A percentile compares a stretch with the other conserved stretches of the same genome.
Conservation (phyloP, 2,329 filamentous ascomycete species). For the Sclerotinia nivalis region DNA sequence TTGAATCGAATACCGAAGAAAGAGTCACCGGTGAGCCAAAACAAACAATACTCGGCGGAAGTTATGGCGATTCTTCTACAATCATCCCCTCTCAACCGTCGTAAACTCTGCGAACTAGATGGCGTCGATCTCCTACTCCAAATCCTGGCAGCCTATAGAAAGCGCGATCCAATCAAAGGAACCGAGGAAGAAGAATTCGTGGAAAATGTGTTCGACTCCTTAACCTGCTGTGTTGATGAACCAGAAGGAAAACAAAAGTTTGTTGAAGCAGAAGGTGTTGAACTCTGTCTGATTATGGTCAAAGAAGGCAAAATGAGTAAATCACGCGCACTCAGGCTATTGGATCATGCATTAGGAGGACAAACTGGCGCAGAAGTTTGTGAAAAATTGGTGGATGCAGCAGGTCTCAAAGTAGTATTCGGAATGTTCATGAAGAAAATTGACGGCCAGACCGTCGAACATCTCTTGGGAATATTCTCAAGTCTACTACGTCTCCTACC, state of each 20-base stretch:
- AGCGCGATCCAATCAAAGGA: slow-evolving; percentile 80
- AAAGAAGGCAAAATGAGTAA: slow-evolving; percentile 85
- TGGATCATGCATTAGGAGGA: slow-evolving; percentile 78
- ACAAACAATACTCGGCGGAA: slow-evolving; percentile 94
- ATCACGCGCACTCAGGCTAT: slow-evolving; percentile 70
- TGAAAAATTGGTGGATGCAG: slow-evolving; percentile 74
- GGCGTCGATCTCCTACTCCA: slow-evolving; percentile 80
- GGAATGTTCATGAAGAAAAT: slow-evolving; percentile 85
- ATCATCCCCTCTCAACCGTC: slow-evolving; percentile 65
- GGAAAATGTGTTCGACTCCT: slow-evolving; percentile 86
- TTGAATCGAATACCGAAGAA: slow-evolving; percentile 68
- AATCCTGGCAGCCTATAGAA: slow-evolving; percentile 80
- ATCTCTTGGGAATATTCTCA: slow-evolving; percentile 81
- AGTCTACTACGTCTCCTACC: slow-evolving; percentile 79
- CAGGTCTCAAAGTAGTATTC: slow-evolving; percentile 82
- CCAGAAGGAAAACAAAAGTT: slow-evolving; percentile 75
- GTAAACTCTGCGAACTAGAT: slow-evolving; percentile 63
- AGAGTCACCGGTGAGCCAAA: slow-evolving; percentile 74
- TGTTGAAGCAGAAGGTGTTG: slow-evolving; percentile 85
- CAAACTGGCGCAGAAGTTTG: slow-evolving; percentile 63
- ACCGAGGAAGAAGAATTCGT: slow-evolving; percentile 92
- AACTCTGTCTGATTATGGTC: slow-evolving; percentile 89
- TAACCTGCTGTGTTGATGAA: slow-evolving; percentile 80
- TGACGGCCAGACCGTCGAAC: slow-evolving; percentile 67
- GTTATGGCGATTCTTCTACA: slow-evolving; percentile 87